Conservation (phyloP, 192 early-diverging fungal species). For the Gamsiella multidivaricata region DNA sequence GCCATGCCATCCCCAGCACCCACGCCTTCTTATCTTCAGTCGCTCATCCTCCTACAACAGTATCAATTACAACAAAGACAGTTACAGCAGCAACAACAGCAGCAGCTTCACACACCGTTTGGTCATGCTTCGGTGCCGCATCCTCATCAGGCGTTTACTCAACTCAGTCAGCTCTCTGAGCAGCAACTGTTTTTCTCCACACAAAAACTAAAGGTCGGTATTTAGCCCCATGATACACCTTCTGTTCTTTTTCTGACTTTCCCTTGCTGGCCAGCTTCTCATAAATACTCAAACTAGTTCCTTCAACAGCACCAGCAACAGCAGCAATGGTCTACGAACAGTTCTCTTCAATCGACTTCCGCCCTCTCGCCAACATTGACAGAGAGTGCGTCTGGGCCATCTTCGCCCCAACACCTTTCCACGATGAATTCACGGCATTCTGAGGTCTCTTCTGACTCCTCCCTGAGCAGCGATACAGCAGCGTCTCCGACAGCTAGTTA, state of each 20-base stretch:
- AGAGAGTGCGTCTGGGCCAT: background rate
- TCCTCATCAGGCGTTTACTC: background rate
- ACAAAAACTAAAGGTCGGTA: conserved; percentile 37
- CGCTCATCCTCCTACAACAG: conserved; percentile 34
- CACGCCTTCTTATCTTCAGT: conserved; percentile 20
- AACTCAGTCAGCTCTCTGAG: conserved; percentile 1
- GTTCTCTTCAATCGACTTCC: background rate
- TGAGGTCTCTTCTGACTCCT: too few relatives aligned
- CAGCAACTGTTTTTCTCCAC: conserved; percentile 15
- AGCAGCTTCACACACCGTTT: conserved; percentile 1
- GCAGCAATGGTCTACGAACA: background rate
- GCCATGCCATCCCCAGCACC: conserved; percentile 40
- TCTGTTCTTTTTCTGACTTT: background rate
- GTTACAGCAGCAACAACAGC: conserved; percentile 20
- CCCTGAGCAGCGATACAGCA: too few relatives aligned
- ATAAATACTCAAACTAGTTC: conserved; percentile 4
- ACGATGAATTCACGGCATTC: background rate
- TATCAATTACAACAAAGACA: conserved; percentile 23
- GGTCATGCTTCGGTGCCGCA: background rate
- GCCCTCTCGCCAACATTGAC: conserved; percentile 3
- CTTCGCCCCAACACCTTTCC: background rate
- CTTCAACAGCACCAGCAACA: conserved; percentile 14
- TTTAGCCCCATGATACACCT: background rate
- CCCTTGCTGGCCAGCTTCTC: background rate
- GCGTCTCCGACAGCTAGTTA: background rate